Evolutionary conservation across 1,139 yeast species (phyloP), one percentile per base, ranked within the genome.

Genomic region (Eremothecium cymbalariae): DNA sequence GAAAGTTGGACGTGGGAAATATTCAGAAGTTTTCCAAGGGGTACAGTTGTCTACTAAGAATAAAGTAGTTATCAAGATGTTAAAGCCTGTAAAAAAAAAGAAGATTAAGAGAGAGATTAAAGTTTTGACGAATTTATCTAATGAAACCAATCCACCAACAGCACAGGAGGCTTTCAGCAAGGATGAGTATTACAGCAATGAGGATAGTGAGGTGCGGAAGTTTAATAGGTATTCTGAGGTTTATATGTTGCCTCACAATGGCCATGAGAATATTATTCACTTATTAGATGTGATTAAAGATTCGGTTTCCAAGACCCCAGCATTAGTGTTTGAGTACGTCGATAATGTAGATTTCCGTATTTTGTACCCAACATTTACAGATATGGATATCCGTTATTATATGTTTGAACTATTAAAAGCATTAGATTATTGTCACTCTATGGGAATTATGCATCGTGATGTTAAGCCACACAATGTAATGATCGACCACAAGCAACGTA

Each of bases 361-460:
- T 12, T 67, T 93, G 43, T 90, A 90, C 59, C 94, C 97, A n/a
- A 83, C 84, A 45, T 81, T 93, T 54, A 69, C 82, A 18, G 86
- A 80, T 52, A 63, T 64, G 42, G 98, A 93, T 56, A 80, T 90
- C 48, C 74, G 94, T 45, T 88, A 64, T 63, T 93, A 93, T 63
- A 86, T 90, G 74, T 77, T 70, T 48, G 95, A 90, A 63, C 69
- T 93, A 44, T 69, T 93, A 49, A 78, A 74, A 50, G 98, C 98
- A 0, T 69, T 93, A 43, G 96, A 93, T 60, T 93, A 74, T 59
- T 82, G 93, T 31, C 99, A 93, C 62, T 84, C 95, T 5, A 85
- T 84, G 85, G 99, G 98, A 26, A 88, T 93, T 44, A 93, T 93
- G 84, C 99, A 93, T 62, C 70, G 99, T 57, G 99, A 93, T 61